Conservation (phyloP, 176 grass and related monocot genomes). For the Ensete glaucum region DNA sequence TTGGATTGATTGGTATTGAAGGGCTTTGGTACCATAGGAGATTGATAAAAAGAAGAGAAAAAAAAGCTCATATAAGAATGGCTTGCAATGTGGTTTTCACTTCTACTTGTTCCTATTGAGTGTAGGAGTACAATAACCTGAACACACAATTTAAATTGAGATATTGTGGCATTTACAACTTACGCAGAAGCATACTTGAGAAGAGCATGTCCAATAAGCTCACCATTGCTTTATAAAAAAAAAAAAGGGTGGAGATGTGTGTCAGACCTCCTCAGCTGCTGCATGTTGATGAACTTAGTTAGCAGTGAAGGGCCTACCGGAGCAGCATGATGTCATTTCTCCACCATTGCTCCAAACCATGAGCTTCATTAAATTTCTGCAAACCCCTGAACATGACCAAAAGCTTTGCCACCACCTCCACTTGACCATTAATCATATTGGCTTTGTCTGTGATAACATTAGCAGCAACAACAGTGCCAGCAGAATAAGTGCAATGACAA, state of each 20-base stretch:
- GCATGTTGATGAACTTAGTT: conserved; percentile 15
- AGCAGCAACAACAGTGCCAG: conserved; percentile 2
- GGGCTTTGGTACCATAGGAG: too few relatives aligned
- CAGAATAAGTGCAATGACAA: background rate
- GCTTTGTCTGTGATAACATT: background rate
- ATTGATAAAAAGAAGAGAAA: too few relatives aligned
- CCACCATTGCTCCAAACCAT: conserved; percentile 22
- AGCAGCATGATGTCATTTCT: background rate
- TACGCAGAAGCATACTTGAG: background rate
- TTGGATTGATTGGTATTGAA: too few relatives aligned
- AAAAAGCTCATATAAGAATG: too few relatives aligned
- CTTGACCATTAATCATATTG: background rate
- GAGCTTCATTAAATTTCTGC: conserved; percentile 20
- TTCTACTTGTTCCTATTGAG: too few relatives aligned
- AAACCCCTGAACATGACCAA: conserved; percentile 11
- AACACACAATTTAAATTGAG: too few relatives aligned
- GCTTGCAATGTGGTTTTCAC: too few relatives aligned
- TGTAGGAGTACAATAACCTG: too few relatives aligned
- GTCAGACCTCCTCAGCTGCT: conserved; percentile 3
- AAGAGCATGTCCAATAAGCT: background rate
- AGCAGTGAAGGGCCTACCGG: background rate
- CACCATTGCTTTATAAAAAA: background rate
- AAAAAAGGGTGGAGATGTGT: background rate
- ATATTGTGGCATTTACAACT: background rate
- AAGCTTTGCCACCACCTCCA: background rate